Base-by-base conservation (phyloP, 2,329 filamentous ascomycete species). In the Fusarium multiceps region DNA sequence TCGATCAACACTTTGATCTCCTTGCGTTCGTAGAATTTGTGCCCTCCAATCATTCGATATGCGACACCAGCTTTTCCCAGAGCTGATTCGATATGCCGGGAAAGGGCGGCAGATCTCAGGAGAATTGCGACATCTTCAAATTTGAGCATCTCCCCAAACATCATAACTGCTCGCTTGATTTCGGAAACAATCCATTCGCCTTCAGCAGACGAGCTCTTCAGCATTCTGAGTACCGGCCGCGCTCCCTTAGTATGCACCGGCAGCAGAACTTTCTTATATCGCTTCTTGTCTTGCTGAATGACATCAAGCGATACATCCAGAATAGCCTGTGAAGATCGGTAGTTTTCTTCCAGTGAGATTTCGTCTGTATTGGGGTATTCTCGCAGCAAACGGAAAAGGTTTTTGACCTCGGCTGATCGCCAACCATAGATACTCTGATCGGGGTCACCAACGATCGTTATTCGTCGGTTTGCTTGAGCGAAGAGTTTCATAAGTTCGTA, bases 381-480 rank as follows among this genome's bases (percentile, higher is more conserved):
- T 43, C 84, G 83, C 55, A 93, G 87, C 84, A 99, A 90, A 4
- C 92, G 89, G 69, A 88, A 88, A 49, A 98, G 85, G 74, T 98
- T 99, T 77, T 91, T 91, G 72, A 95, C 93, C 78, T 99, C 95
- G 12, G 96, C 95, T 10, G 93, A 94, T 21, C 95, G 90, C 85
- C 97, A 99, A 21, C 95, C 93, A 78, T 98, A 99, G 60, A 99
- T 99, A 78, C 94, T 98, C 80, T 99, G 95, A 78, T 99, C 96
- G 0, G 96, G 95, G 77, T 99, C 95, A 34, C 95, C 96, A 7
- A 99, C 96, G 63, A 98, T 93, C 1, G 95, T 98, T 72, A 98
- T 95, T n/a, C 89, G 87, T 59, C 88, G 87, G 45, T 87, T 85
- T 23, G 85, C 82, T 64, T 93, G 89, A 3, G 94, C 93, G 74